These are phyloP conservation scores for Pythium chondricola DNA, from an alignment of 352 stramenopile species.

Conservation along the genomic window DNA sequence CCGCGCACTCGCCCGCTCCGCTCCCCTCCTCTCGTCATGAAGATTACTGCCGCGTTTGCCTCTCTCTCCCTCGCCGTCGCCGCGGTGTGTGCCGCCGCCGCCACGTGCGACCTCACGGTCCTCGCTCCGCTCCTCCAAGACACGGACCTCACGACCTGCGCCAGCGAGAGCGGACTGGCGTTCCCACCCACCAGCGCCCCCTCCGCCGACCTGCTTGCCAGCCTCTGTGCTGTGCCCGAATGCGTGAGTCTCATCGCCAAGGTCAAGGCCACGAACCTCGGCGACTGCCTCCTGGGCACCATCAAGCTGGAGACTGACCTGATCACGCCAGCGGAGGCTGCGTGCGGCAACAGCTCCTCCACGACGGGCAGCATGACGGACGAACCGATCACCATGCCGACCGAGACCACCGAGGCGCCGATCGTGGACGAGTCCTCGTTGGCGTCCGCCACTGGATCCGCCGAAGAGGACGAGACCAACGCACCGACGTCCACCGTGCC, in stretches of 20 bases:
- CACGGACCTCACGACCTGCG: conserved; percentile 6
- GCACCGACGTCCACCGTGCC: not conserved
- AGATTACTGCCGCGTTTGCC: not conserved
- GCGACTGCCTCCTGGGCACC: conserved; percentile 20
- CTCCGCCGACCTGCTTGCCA: not conserved
- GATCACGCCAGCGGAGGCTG: conserved; percentile 8
- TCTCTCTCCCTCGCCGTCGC: not conserved
- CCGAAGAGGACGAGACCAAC: too few relatives aligned
- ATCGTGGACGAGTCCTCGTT: too few relatives aligned
- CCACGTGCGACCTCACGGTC: conserved; percentile 1
- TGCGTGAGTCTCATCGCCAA: conserved; percentile 4
- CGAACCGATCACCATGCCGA: too few relatives aligned
- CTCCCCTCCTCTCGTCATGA: not conserved
- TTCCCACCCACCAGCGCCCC: conserved; percentile 5
- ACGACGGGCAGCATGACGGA: too few relatives aligned
- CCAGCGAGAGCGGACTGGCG: conserved; percentile 6
- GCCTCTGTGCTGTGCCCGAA: not conserved
- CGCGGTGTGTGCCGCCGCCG: not conserved
- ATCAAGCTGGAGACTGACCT: conserved; percentile 19
- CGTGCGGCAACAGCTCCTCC: too few relatives aligned
- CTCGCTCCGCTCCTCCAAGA: conserved; percentile 8
- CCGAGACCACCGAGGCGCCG: too few relatives aligned
- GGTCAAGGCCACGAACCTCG: conserved; percentile 15
- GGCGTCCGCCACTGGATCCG: too few relatives aligned
- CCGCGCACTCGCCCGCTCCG: too few relatives aligned